These are phyloP conservation scores for Wickerhamiella slavikovae DNA, from an alignment of 805 yeast genomes.

Conservation along the genomic window DNA sequence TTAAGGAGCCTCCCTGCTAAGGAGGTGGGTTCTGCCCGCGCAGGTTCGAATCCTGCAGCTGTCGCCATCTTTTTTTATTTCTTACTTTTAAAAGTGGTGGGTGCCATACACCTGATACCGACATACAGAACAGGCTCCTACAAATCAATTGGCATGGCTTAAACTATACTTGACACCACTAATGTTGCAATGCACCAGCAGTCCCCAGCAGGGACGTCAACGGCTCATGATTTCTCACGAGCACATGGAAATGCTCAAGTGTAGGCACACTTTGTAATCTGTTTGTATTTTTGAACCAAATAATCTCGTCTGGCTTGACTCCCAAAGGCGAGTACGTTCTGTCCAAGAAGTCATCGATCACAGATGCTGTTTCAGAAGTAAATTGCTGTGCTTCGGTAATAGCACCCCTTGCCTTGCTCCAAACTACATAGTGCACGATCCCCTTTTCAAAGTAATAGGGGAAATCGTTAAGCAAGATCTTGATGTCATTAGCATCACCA, in stretches of 20 bases:
- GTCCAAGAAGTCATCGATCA: conserved; percentile 23
- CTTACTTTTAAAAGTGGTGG: neutral
- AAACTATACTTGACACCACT: no score
- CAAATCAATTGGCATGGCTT: neutral
- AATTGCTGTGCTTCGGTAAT: conserved; percentile 22
- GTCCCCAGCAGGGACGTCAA: conserved; percentile 6
- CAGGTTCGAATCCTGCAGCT: conserved; percentile 19
- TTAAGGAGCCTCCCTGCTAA: conserved; percentile 13
- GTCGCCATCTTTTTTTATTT: conserved; percentile 9
- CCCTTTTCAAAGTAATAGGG: conserved; percentile 32
- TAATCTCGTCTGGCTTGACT: conserved; percentile 19
- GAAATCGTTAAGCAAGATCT: conserved; percentile 30
- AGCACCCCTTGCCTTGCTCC: conserved; percentile 30
- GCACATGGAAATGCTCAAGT: conserved; percentile 36
- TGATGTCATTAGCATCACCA: conserved; percentile 19
- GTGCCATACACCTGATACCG: neutral
- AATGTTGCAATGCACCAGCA: conserved; percentile 1
- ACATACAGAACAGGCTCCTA: neutral
- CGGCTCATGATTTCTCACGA: conserved; percentile 17
- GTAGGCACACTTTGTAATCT: conserved; percentile 33
- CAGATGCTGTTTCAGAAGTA: conserved; percentile 17
- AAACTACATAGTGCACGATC: conserved; percentile 32
- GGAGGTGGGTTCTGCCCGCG: conserved; percentile 18
- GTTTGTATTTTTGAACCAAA: conserved; percentile 41
- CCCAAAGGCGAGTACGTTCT: conserved; percentile 24